Conservation (phyloP, 2,329 filamentous ascomycete genomes). For the Pseudogymnoascus sp. region DNA sequence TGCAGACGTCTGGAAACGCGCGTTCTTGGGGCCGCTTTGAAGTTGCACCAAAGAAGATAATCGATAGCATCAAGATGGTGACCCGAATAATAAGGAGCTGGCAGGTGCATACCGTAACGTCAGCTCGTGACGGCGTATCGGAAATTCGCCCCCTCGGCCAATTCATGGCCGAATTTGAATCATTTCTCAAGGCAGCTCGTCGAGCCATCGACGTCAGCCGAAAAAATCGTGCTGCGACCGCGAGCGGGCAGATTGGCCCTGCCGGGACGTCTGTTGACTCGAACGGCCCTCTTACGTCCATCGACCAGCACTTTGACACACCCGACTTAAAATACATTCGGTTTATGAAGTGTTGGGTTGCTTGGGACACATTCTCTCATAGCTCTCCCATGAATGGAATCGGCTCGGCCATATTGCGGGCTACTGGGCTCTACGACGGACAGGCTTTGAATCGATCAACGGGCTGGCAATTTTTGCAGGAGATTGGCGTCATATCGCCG, state of each 20-base stretch:
- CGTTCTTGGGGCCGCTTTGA: slow-evolving; percentile 7
- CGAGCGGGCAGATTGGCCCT: slow-evolving; percentile 41
- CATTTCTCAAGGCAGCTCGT: slow-evolving; percentile 44
- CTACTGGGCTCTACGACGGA: slow-evolving; percentile 50
- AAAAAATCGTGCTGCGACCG: slow-evolving; percentile 39
- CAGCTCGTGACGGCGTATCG: not conserved
- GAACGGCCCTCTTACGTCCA: slow-evolving; percentile 12
- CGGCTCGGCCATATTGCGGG: slow-evolving; percentile 56
- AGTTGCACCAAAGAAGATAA: slow-evolving; percentile 1
- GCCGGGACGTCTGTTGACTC: slow-evolving; percentile 18
- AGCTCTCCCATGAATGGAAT: slow-evolving; percentile 49
- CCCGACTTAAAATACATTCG: slow-evolving; percentile 49
- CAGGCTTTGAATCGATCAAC: slow-evolving; percentile 38
- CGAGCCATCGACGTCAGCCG: slow-evolving; percentile 45
- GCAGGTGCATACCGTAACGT: slow-evolving; percentile 2
- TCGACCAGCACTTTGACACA: slow-evolving; percentile 14
- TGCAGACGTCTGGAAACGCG: not conserved
- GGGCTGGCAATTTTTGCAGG: slow-evolving; percentile 63
- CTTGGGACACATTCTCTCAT: slow-evolving; percentile 44
- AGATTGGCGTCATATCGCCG: slow-evolving; percentile 62
- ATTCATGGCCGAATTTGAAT: slow-evolving; percentile 26
- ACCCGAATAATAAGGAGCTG: not conserved
- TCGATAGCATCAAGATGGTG: slow-evolving; percentile 1
- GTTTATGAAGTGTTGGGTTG: slow-evolving; percentile 63
- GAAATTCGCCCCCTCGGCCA: not conserved